Percentiles rank a stretch among this genome's conserved stretches.
phyloP scores from a whole-genome alignment of 768 basidiomycete genomes.

The Coprinopsis marcescibilis region DNA sequence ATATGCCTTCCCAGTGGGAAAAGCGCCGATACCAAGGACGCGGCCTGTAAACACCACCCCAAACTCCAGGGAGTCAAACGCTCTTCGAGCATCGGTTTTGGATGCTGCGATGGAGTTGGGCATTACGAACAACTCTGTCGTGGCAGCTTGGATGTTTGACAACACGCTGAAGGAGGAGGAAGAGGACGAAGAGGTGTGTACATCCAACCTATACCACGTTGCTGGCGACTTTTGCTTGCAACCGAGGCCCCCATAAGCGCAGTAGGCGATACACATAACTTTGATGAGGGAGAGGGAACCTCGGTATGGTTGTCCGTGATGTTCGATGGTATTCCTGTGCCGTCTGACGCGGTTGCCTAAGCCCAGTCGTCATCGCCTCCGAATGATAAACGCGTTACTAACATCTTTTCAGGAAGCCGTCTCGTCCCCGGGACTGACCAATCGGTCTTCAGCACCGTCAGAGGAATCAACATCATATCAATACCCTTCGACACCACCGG shows the following conservation, averaged over 20 bases:
- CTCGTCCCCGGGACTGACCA: conserved; percentile 27
- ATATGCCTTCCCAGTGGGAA: neutral
- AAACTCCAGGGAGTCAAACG: conserved; percentile 44
- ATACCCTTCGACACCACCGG: conserved; percentile 10
- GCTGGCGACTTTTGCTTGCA: no score
- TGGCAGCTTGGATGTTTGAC: conserved; percentile 71
- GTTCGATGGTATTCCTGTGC: no score
- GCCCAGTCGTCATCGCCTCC: conserved; percentile 3
- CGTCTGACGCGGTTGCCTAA: no score
- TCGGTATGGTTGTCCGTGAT: no score
- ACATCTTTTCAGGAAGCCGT: conserved; percentile 15
- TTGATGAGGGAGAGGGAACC: no score
- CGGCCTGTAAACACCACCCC: neutral
- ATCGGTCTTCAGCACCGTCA: conserved; percentile 28
- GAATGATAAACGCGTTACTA: conserved; percentile 8
- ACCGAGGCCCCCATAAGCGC: neutral
- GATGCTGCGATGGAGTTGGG: conserved; percentile 70
- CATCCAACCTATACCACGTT: neutral
- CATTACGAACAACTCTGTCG: conserved; percentile 48
- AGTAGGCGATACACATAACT: neutral
- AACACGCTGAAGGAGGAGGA: conserved; percentile 53
- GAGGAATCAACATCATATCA: conserved; percentile 25
- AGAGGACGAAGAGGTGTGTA: conserved; percentile 38
- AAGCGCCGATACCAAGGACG: neutral
- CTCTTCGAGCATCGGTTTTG: conserved; percentile 66